Evolutionary conservation across 495 filamentous ascomycete species (phyloP).

Genomic region (Lasiosphaeriaceae sp.): DNA sequence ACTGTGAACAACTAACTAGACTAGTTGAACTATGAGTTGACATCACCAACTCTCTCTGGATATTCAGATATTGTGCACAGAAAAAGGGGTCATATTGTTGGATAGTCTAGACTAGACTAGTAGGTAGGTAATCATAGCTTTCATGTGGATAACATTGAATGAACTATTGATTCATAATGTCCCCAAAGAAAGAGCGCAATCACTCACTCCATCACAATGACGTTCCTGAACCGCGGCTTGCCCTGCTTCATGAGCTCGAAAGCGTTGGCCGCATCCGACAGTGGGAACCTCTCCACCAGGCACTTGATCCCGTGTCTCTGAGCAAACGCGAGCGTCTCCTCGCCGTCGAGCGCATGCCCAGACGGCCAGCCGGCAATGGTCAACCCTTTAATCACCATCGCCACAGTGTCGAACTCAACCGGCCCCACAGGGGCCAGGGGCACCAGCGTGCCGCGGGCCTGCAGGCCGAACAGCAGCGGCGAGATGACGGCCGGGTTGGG

Average conservation of each 20-base stretch:
- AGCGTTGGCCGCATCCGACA: conserved; percentile 51
- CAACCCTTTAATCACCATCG: conserved; percentile 46
- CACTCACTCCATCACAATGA: conserved; percentile 46
- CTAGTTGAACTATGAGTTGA: too few species aligned
- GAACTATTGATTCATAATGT: too few species aligned
- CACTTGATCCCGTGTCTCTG: conserved; percentile 53
- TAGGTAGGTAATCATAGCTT: too few species aligned
- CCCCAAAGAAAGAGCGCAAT: too few species aligned
- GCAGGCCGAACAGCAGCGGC: conserved; percentile 51
- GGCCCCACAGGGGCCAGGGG: conserved; percentile 53
- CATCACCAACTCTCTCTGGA: too few species aligned
- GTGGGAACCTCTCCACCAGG: conserved; percentile 56
- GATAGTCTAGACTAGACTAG: too few species aligned
- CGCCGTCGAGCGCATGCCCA: conserved; percentile 57
- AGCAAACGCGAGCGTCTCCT: conserved; percentile 62
- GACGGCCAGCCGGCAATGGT: conserved; percentile 58
- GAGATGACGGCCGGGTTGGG: conserved; percentile 52
- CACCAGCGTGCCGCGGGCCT: conserved; percentile 52
- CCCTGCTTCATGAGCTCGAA: conserved; percentile 44
- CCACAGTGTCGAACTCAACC: conserved; percentile 46
- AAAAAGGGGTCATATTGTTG: too few species aligned
- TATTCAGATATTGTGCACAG: too few species aligned
- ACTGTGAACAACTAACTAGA: too few species aligned
- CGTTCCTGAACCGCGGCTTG: conserved; percentile 47
- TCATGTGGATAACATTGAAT: too few species aligned